These are phyloP conservation scores for Cairneyella variabilis DNA, from an alignment of 495 filamentous ascomycete genomes.

Conservation along the genomic window DNA sequence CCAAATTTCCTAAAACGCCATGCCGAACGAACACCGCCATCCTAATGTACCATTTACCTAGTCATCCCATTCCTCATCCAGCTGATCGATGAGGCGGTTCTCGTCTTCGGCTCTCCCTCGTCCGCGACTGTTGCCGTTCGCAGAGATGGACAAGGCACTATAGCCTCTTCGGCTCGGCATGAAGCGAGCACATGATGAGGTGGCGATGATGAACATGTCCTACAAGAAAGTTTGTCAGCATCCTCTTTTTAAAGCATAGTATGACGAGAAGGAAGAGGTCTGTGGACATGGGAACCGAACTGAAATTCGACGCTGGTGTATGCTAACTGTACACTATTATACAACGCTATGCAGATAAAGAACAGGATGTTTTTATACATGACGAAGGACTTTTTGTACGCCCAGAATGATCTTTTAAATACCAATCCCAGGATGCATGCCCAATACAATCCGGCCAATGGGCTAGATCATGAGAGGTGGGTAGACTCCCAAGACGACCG, in stretches of 20 bases:
- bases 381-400: background rate
- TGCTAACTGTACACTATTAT: slow-evolving; percentile 7
- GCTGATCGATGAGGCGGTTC: slow-evolving; percentile 90
- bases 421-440: too few relatives aligned
- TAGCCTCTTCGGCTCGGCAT: slow-evolving; percentile 63
- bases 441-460: slow-evolving; percentile 7
- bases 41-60: slow-evolving; percentile 25
- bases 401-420: background rate
- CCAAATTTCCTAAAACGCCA: background rate
- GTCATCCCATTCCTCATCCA: slow-evolving; percentile 87
- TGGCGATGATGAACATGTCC: slow-evolving; percentile 79
- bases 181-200: slow-evolving; percentile 69
- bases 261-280: slow-evolving; percentile 1
- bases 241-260: background rate
- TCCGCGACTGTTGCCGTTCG: slow-evolving; percentile 29
- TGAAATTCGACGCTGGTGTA: slow-evolving; percentile 8
- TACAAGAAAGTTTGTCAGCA: slow-evolving; percentile 33
- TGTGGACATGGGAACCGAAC: slow-evolving; percentile 1
- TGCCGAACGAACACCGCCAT: background rate
- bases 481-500: slow-evolving; percentile 23
- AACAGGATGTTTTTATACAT: slow-evolving; percentile 11
- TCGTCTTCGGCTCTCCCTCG: slow-evolving; percentile 68
- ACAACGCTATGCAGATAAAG: background rate
- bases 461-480: slow-evolving; percentile 21
- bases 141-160: slow-evolving; percentile 47